Conservation (phyloP, 257 asterid genomes). For the Avicennia marina region DNA sequence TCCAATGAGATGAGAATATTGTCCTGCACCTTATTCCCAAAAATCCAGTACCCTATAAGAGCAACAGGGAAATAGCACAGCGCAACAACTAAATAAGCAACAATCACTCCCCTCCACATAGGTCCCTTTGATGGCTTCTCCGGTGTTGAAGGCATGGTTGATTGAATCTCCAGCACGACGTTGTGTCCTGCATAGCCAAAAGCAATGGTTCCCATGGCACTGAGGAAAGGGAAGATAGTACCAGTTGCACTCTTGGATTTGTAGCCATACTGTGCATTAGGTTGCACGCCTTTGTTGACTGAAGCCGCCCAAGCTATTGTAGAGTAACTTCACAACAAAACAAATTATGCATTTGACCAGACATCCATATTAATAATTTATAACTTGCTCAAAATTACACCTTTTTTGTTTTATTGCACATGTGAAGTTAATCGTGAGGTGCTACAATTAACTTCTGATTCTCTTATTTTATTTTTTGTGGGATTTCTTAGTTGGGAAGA, state of each 20-base stretch:
- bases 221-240: slow-evolving; percentile 24
- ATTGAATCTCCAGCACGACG: slow-evolving; percentile 36
- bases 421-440: too few species aligned
- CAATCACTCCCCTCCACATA: slow-evolving; percentile 38
- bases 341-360: too few species aligned
- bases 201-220: slow-evolving; percentile 29
- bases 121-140: slow-evolving; percentile 30
- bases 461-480: too few species aligned
- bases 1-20: slow-evolving; percentile 21
- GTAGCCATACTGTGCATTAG: slow-evolving; percentile 24
- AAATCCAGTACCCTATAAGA: slow-evolving; percentile 23
- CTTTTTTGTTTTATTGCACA: too few species aligned
- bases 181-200: slow-evolving; percentile 39
- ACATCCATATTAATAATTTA: too few species aligned
- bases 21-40: slow-evolving; percentile 14
- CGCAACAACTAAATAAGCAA: slow-evolving; percentile 31
- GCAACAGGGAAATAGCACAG: slow-evolving; percentile 43
- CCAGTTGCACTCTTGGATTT: slow-evolving; percentile 10
- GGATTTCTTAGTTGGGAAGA: too few species aligned
- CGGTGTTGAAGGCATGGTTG: slow-evolving; percentile 36
- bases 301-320: slow-evolving; percentile 31
- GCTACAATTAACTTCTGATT: too few species aligned
- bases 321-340: too few species aligned
- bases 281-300: slow-evolving; percentile 18
- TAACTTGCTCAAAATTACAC: too few species aligned